Evolutionary conservation across 106 monocot genomes (phyloP).

Genomic region (Apostasia ramifera): DNA sequence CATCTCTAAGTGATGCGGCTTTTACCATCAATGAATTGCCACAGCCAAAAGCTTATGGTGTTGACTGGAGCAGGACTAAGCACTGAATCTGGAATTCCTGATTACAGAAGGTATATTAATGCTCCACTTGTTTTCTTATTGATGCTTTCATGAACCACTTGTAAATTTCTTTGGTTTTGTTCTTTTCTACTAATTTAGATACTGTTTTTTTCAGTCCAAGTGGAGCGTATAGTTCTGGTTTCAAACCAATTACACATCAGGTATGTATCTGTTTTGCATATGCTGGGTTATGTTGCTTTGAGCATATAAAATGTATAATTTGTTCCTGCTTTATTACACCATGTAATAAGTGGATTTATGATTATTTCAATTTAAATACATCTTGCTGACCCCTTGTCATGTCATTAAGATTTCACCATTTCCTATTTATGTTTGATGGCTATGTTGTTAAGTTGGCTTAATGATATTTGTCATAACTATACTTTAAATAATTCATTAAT

Average conservation of each 20-base stretch:
- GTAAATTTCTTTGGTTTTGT: not conserved
- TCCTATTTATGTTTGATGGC: too few relatives aligned
- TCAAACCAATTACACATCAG: conserved; percentile 97
- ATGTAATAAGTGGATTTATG: too few relatives aligned
- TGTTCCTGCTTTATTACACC: too few relatives aligned
- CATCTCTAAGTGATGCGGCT: not conserved
- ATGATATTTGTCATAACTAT: too few relatives aligned
- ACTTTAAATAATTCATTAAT: too few relatives aligned
- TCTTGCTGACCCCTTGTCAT: too few relatives aligned
- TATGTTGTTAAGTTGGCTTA: too few relatives aligned
- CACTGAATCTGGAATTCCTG: conserved; percentile 98
- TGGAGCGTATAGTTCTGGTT: conserved; percentile 98
- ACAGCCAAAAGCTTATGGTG: conserved; percentile 76
- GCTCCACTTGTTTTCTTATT: not conserved
- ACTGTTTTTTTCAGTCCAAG: conserved; percentile 55
- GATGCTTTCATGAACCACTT: too few relatives aligned
- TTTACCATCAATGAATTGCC: conserved; percentile 12
- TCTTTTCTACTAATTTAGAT: not conserved
- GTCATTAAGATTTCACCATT: too few relatives aligned
- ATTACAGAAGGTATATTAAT: conserved; percentile 81
- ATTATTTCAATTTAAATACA: too few relatives aligned
- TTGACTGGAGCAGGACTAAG: conserved; percentile 97
- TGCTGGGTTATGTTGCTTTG: not conserved
- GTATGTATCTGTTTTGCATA: conserved; percentile 18
- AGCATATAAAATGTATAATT: too few relatives aligned